Percentiles rank a stretch among this genome's conserved stretches.
phyloP scores from a whole-genome alignment of 2,329 filamentous ascomycete genomes.

The Pseudogymnoascus destructans region DNA sequence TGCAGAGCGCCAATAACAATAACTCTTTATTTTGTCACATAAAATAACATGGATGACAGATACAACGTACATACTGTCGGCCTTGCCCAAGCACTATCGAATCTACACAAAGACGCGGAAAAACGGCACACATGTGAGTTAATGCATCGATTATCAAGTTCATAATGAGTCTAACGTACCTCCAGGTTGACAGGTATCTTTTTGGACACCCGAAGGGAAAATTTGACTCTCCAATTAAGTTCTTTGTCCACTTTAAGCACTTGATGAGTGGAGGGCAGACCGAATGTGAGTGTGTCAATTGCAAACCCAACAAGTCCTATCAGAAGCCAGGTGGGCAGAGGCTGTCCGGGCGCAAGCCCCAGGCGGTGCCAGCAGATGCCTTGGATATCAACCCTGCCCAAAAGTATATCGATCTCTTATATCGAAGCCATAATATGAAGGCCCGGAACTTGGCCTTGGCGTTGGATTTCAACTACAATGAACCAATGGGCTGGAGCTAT shows the following conservation, averaged over 20 bases:
- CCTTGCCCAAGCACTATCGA: not conserved
- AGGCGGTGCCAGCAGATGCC: not conserved
- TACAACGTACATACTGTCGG: not conserved
- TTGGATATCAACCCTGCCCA: not conserved
- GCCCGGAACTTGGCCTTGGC: not conserved
- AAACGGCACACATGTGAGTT: not conserved
- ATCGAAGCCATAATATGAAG: slow-evolving; percentile 1
- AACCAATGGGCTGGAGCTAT: not conserved
- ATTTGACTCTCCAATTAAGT: slow-evolving; percentile 11
- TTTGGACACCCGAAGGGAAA: slow-evolving; percentile 10
- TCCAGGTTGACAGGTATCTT: slow-evolving; percentile 10
- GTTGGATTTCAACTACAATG: not conserved
- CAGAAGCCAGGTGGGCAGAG: not conserved
- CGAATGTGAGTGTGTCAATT: slow-evolving; percentile 9
- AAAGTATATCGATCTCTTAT: slow-evolving; percentile 9
- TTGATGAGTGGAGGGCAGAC: slow-evolving; percentile 9
- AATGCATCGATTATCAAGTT: not conserved
- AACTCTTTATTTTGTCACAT: not conserved
- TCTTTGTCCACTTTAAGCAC: slow-evolving; percentile 10
- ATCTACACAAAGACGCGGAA: not conserved
- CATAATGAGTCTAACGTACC: not conserved
- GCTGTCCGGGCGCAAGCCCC: not conserved
- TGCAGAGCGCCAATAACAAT: not conserved
- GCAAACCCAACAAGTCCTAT: not conserved
- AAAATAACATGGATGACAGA: not conserved